Conservation (phyloP, 768 basidiomycete genomes). For the Termitomyces sp. region DNA sequence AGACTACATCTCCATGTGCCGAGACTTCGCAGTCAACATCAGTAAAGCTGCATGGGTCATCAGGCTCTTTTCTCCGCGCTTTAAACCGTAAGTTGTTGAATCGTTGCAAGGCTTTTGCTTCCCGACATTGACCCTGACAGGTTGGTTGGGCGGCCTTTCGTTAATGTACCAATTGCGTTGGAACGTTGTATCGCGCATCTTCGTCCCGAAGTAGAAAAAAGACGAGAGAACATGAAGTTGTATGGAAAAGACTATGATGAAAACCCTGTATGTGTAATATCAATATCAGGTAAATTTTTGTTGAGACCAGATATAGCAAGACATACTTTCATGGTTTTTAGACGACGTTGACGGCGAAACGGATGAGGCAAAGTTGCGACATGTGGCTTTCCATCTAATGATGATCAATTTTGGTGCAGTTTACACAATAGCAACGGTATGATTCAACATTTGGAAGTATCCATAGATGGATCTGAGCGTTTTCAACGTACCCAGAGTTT, state of each 20-base stretch:
- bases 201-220: conserved; percentile 23
- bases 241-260: conserved; percentile 25
- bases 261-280: conserved; percentile 18
- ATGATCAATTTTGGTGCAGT: conserved; percentile 39
- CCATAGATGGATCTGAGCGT: conserved; percentile 29
- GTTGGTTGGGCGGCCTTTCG: conserved; percentile 2
- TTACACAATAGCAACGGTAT: conserved; percentile 41
- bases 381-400: conserved; percentile 32
- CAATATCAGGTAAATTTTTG: neutral
- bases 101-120: neutral
- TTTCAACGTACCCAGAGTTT: conserved; percentile 25
- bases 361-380: conserved; percentile 19
- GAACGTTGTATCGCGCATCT: conserved; percentile 12
- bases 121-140: neutral
- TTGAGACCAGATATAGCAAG: conserved; percentile 28
- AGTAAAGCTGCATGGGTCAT: conserved; percentile 18
- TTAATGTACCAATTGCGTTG: conserved; percentile 2
- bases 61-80: conserved; percentile 20
- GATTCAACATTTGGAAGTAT: conserved; percentile 23
- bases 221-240: conserved; percentile 19
- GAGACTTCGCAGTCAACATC: conserved; percentile 15
- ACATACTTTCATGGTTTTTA: conserved; percentile 46
- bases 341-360: conserved; percentile 31
- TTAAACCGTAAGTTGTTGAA: conserved; percentile 19
- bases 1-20: conserved; percentile 15